Conservation (phyloP, 768 basidiomycete species). For the Tricholoma bakamatsutake region DNA sequence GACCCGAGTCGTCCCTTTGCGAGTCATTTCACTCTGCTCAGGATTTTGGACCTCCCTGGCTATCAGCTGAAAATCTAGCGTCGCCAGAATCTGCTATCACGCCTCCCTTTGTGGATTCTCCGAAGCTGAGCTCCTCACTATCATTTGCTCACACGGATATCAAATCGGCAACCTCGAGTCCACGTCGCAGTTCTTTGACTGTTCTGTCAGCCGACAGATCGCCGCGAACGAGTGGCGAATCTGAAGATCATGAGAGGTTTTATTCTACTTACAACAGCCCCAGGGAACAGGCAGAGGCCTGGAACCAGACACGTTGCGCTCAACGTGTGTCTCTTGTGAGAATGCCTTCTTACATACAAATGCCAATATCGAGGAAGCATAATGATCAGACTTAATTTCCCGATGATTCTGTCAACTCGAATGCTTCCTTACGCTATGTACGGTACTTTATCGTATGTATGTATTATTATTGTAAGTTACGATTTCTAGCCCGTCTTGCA, state of each 20-base stretch:
- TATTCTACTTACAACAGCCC: constrained; percentile 39
- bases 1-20: constrained; percentile 41
- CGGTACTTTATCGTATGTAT: constrained; percentile 1
- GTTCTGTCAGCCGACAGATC: constrained; percentile 6
- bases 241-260: constrained; percentile 37
- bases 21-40: constrained; percentile 68
- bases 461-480: not conserved
- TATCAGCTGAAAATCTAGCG: constrained; percentile 33
- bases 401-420: constrained; percentile 2
- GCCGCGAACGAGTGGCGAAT: constrained; percentile 14
- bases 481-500: not conserved
- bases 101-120: constrained; percentile 29
- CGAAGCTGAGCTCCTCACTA: constrained; percentile 29
- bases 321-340: constrained; percentile 80
- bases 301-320: constrained; percentile 80
- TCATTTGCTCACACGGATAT: constrained; percentile 16
- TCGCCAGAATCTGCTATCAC: constrained; percentile 27
- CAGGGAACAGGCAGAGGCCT: constrained; percentile 79
- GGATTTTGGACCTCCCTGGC: constrained; percentile 49
- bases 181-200: not conserved
- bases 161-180: constrained; percentile 3
- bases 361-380: constrained; percentile 20
- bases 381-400: not conserved
- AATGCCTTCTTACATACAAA: constrained; percentile 50
- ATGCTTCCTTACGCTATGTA: not conserved